phyloP scores from a whole-genome alignment of 208 protist genomes.

The Trypanosoma rangeli region DNA sequence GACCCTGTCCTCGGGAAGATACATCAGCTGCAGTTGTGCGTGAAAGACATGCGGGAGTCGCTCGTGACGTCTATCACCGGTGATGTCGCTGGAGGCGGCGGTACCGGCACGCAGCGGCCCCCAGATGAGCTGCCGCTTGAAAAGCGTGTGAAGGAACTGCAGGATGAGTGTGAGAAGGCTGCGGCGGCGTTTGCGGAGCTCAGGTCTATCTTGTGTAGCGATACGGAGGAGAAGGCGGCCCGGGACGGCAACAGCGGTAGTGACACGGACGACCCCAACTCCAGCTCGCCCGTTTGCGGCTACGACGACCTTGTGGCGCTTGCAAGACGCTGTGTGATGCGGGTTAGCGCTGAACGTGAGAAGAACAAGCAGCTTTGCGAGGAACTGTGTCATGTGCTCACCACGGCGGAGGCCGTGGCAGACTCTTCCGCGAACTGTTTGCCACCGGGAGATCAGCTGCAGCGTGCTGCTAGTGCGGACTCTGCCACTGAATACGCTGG shows the following conservation, averaged over 20 bases:
- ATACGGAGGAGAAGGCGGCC: not conserved
- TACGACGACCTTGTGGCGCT: constrained; percentile 11
- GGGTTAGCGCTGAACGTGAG: not conserved
- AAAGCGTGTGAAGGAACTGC: not conserved
- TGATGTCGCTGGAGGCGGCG: not conserved
- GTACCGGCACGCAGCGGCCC: no score
- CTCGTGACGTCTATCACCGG: constrained; percentile 1
- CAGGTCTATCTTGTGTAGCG: not conserved
- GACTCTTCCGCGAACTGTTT: not conserved
- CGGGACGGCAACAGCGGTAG: not conserved
- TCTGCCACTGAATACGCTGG: not conserved
- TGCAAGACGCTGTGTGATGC: not conserved
- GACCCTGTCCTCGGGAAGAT: not conserved
- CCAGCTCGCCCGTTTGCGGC: not conserved
- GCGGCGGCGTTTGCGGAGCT: not conserved
- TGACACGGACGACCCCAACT: not conserved
- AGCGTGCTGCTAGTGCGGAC: not conserved
- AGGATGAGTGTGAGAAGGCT: not conserved
- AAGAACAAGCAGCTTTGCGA: constrained; percentile 4
- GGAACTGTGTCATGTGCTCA: constrained; percentile 11
- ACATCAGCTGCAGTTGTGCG: not conserved
- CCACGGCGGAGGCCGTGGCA: not conserved
- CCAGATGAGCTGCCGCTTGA: not conserved
- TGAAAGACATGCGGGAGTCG: not conserved
- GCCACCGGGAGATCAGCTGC: not conserved